These are phyloP conservation scores for Xylariaceae sp. DNA, from an alignment of 2,329 filamentous ascomycete genomes.

Conservation along the genomic window DNA sequence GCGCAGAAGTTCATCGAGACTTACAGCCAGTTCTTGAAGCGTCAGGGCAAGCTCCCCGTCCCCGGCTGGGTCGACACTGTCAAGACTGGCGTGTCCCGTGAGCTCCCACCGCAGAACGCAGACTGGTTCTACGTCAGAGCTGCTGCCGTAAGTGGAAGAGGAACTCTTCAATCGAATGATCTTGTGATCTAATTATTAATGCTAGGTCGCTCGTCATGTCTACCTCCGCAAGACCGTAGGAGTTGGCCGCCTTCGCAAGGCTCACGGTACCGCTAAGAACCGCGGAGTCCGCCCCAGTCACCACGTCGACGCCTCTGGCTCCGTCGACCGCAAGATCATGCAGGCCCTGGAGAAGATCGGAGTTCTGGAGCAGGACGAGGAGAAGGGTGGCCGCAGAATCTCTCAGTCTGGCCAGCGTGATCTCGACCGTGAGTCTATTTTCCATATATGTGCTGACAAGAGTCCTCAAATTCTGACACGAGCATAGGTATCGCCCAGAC, in stretches of 20 bases:
- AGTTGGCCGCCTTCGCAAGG: conserved; percentile 95
- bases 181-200: conserved; percentile 1
- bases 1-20: conserved; percentile 85
- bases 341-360: conserved; percentile 99
- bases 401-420: conserved; percentile 98
- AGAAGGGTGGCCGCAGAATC: conserved; percentile 97
- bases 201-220: conserved; percentile 65
- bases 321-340: conserved; percentile 95
- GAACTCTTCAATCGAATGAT: conserved; percentile 1
- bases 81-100: conserved; percentile 95
- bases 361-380: conserved; percentile 95
- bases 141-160: conserved; percentile 69
- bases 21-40: conserved; percentile 88
- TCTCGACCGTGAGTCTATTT: conserved; percentile 69
- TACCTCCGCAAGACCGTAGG: conserved; percentile 99
- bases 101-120: conserved; percentile 69
- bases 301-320: conserved; percentile 93
- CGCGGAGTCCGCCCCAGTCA: conserved; percentile 85
- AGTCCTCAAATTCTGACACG: conserved; percentile 8
- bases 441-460: background rate
- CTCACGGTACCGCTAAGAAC: conserved; percentile 96
- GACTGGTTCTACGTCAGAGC: conserved; percentile 75
- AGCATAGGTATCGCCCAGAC: conserved; percentile 69
- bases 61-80: conserved; percentile 98
- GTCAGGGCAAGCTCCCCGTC: conserved; percentile 88